A percentile compares a stretch with the other conserved stretches of the same genome.
Conservation (phyloP, 257 asterid genomes). For the Anisodus acutangulus region DNA sequence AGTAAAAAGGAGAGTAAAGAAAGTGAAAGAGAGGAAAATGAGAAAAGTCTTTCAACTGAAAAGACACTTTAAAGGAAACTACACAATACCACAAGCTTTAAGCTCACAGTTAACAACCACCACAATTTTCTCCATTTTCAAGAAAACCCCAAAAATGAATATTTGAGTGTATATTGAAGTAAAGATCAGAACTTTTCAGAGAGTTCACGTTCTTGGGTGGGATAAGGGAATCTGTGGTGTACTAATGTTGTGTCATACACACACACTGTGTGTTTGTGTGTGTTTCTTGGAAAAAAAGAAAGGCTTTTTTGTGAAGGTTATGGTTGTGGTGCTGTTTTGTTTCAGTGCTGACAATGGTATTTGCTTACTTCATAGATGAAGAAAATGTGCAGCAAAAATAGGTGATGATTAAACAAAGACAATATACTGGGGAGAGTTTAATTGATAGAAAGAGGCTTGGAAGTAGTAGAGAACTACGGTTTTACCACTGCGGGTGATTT, state of each 20-base stretch:
- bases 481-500: conserved; percentile 55
- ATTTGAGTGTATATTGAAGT: neutral
- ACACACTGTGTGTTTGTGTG: conserved; percentile 28
- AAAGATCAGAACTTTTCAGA: conserved; percentile 49
- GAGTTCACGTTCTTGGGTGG: conserved; percentile 18
- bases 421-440: conserved; percentile 40
- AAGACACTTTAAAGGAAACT: conserved; percentile 41
- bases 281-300: conserved; percentile 22
- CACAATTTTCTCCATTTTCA: conserved; percentile 67
- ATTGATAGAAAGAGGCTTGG: conserved; percentile 50
- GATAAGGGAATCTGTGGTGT: conserved; percentile 24
- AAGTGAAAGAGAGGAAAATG: conserved; percentile 29
- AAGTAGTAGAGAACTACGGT: conserved; percentile 50
- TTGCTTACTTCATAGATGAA: conserved; percentile 37
- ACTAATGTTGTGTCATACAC: conserved; percentile 27
- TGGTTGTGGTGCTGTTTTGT: neutral
- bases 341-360: conserved; percentile 38
- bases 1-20: conserved; percentile 28
- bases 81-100: conserved; percentile 90
- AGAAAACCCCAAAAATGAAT: conserved; percentile 27
- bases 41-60: conserved; percentile 26
- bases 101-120: conserved; percentile 67
- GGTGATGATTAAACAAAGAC: conserved; percentile 50
- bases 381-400: conserved; percentile 54
- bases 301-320: neutral